Conservation (phyloP, 148 eudicot genomes). For the Hydrangea macrophylla region DNA sequence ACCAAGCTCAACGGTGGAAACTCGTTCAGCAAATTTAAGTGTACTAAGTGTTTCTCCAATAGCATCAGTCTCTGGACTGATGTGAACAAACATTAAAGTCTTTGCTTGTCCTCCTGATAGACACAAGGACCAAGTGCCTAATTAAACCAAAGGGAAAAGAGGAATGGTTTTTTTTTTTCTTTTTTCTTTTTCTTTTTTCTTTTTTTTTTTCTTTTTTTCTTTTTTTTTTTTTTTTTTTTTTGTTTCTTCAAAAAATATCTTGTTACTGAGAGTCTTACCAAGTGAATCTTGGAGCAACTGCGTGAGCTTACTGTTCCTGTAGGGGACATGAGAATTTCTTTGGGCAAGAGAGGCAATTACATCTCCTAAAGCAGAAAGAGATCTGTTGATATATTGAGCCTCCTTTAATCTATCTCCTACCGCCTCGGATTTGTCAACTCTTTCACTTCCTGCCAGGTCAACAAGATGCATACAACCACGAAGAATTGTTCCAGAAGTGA, state of each 20-base stretch:
- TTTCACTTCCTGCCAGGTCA: constrained; percentile 98
- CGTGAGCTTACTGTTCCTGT: constrained; percentile 88
- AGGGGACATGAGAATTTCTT: constrained; percentile 79
- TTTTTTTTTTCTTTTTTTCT: too few species aligned
- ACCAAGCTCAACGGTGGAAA: constrained; percentile 89
- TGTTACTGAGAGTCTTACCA: constrained; percentile 43
- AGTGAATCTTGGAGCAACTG: constrained; percentile 94
- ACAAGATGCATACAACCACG: constrained; percentile 95
- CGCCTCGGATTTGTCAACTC: constrained; percentile 78
- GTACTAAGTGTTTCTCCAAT: constrained; percentile 86
- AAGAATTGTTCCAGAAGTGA: constrained; percentile 63
- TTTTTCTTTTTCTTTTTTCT: too few species aligned
- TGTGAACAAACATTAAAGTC: constrained; percentile 96
- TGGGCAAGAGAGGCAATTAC: constrained; percentile 84
- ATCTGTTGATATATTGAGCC: constrained; percentile 86
- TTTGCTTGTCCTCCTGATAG: constrained; percentile 88
- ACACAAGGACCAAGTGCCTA: not conserved
- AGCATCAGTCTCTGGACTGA: constrained; percentile 83
- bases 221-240: too few species aligned
- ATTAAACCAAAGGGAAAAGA: constrained; percentile 1
- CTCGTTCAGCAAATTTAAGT: constrained; percentile 95
- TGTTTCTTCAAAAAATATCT: too few species aligned
- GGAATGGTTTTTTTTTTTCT: not conserved
- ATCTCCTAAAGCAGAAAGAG: constrained; percentile 94
- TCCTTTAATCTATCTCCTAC: constrained; percentile 89